phyloP scores from a whole-genome alignment of 2,329 filamentous ascomycete genomes.

The Amauroascus verrucosus region DNA sequence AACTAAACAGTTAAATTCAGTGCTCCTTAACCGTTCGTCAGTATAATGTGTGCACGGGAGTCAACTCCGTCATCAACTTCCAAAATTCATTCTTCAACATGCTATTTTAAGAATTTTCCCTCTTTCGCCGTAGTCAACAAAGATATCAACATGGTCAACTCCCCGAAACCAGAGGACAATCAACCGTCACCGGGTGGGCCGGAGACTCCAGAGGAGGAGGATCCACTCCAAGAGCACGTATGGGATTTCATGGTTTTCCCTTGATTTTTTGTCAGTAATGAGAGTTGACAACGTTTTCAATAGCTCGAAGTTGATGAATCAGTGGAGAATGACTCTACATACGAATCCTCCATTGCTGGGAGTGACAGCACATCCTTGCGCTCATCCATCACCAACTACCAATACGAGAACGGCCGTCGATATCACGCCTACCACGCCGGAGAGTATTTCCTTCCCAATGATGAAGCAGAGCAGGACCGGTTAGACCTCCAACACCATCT shows the following conservation, averaged over 20 bases:
- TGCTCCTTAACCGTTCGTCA: background rate
- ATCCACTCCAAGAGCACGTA: background rate
- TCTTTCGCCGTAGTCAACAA: background rate
- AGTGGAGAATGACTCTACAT: constrained; percentile 7
- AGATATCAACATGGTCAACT: constrained; percentile 1
- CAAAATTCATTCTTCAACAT: background rate
- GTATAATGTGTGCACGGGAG: background rate
- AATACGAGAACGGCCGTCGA: constrained; percentile 35
- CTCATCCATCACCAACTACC: constrained; percentile 15
- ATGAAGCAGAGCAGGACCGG: constrained; percentile 46
- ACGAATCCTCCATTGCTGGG: constrained; percentile 6
- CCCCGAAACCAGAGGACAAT: background rate
- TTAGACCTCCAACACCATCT: constrained; percentile 48
- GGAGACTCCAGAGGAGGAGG: background rate
- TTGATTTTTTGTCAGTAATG: background rate
- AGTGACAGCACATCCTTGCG: constrained; percentile 12
- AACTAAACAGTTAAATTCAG: background rate
- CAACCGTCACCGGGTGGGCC: background rate
- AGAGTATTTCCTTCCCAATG: constrained; percentile 43
- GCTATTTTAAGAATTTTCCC: background rate
- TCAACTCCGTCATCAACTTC: background rate
- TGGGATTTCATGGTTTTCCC: background rate
- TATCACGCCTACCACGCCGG: constrained; percentile 37
- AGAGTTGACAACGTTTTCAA: background rate
- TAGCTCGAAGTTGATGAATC: constrained; percentile 9